Conservation (phyloP, 768 basidiomycete genomes). For the Russula vinacea region DNA sequence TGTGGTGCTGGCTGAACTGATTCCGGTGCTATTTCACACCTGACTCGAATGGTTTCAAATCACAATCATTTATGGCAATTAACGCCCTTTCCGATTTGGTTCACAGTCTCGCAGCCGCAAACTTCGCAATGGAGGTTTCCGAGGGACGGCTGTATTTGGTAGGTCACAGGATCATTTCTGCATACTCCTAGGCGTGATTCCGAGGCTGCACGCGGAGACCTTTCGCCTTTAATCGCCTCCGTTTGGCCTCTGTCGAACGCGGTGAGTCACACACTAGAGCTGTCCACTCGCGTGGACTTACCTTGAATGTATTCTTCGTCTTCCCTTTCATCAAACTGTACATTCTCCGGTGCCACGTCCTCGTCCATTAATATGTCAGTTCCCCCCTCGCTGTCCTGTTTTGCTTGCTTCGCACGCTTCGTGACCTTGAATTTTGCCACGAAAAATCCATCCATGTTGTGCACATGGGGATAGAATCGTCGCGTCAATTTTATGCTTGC, state of each 20-base stretch:
- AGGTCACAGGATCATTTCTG: constrained; percentile 3
- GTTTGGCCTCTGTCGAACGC: constrained; percentile 56
- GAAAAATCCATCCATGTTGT: constrained; percentile 99
- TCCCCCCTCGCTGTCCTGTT: constrained; percentile 35
- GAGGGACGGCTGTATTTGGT: not conserved
- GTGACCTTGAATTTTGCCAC: constrained; percentile 98
- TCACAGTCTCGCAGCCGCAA: not conserved
- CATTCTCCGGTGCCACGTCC: constrained; percentile 32
- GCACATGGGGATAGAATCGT: constrained; percentile 93
- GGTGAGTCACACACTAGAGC: constrained; percentile 16
- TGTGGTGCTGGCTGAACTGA: not conserved
- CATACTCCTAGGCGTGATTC: constrained; percentile 31
- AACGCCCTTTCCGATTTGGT: constrained; percentile 1
- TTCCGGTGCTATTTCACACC: not conserved
- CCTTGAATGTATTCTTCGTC: constrained; percentile 71
- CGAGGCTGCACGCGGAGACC: constrained; percentile 65
- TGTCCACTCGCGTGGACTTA: constrained; percentile 38
- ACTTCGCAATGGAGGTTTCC: not conserved
- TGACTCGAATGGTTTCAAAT: constrained; percentile 7
- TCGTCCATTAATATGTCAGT: constrained; percentile 33
- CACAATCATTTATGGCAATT: constrained; percentile 7
- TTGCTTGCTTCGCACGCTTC: constrained; percentile 56
- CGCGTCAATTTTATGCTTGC: constrained; percentile 76
- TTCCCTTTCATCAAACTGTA: constrained; percentile 39
- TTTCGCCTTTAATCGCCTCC: constrained; percentile 71